These are phyloP conservation scores for Excoecaria cochinchinensis DNA, from an alignment of 345 rosid species.

Conservation along the genomic window DNA sequence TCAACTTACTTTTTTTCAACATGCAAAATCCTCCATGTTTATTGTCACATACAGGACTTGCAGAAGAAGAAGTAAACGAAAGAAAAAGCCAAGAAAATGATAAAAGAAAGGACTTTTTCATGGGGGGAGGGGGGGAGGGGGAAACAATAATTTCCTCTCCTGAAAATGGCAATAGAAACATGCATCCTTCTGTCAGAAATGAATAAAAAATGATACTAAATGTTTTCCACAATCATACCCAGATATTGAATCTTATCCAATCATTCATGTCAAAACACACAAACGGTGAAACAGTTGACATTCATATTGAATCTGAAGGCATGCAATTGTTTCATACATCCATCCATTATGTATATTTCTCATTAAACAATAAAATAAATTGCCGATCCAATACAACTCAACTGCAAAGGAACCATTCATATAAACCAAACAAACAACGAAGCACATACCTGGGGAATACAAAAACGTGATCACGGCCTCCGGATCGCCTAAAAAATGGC, in stretches of 20 bases:
- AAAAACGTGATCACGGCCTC: conserved; percentile 93
- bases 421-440: neutral
- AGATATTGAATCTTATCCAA: neutral
- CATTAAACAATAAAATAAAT: neutral
- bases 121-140: too few species aligned
- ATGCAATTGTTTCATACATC: neutral
- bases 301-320: neutral
- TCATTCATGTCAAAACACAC: neutral
- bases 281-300: neutral
- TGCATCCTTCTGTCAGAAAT: neutral
- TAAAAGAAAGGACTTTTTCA: neutral
- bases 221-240: neutral
- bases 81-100: neutral
- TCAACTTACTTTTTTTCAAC: neutral
- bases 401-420: neutral
- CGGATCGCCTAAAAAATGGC: conserved; percentile 87
- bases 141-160: neutral
- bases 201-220: neutral
- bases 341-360: neutral
- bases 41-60: neutral
- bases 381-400: neutral
- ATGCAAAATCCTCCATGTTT: neutral
- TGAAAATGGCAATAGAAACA: neutral
- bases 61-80: neutral
- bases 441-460: conserved; percentile 78